Evolutionary conservation across 1,284 basidiomycete genomes (phyloP), one percentile per base, ranked within the genome.

Genomic region (Cerrena zonata): DNA sequence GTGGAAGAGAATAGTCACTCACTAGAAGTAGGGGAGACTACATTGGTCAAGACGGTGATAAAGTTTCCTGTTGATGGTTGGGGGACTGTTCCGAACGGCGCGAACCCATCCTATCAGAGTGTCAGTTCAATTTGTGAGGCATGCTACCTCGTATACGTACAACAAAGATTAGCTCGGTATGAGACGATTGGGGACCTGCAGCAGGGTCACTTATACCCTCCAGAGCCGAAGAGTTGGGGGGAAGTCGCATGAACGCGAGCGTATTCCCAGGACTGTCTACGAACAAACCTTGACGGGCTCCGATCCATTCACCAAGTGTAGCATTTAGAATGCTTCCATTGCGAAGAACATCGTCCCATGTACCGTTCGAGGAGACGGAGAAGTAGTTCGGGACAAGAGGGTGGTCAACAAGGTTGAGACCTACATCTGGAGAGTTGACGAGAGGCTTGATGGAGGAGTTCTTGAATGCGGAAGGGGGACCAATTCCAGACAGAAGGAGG

Each of bases 331-430:
- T 47, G 4, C 56, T 58, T 47, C 45, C 47, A 53, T 59, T 58
- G 19, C 53, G 52, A 10, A 46, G 41, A 45, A 62, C 44, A 53
- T 49, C 26, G 27, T 65, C 63, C 7, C 55, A 50, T 12, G 64
- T 62, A 45, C 60, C 43, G 12, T 50, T 56, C 15, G 54, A 56
- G 48, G 54, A 60, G 51, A 56, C 65, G 38, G 39, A 45, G 38
- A 45, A 68, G 45, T 54, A 58, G 50, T 53, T 52, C 4, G 54
- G 34, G 15, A 65, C 22, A 19, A 56, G 52, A 23, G 55, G 61
- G 57, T 76, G 74, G 56, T 76, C 75, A 48, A 63, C 63, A 13
- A 76, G 54, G n/a, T n/a, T n/a, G 15, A 61, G 49, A 2, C 70
- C 70, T 15, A 72, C 70, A 24, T 60, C 65, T 5, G 67, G 65